A percentile compares a stretch with the other conserved stretches of the same genome.
Evolutionary conservation across 306 rosid genomes (phyloP).

Genomic region (Albizia julibrissin): DNA sequence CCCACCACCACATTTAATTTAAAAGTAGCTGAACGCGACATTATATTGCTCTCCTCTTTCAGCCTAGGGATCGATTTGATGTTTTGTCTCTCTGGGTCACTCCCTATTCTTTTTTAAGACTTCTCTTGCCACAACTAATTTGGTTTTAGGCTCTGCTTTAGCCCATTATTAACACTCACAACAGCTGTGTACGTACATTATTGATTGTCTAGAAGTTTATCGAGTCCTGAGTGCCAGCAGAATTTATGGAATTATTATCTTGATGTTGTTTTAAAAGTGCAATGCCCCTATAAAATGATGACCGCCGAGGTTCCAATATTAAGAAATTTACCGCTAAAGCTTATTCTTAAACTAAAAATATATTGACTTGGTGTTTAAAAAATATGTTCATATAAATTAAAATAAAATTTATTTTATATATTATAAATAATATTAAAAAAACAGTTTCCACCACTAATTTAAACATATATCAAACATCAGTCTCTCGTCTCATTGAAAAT

Average conservation of each 20-base stretch:
- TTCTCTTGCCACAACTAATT: neutral
- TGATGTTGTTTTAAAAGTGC: neutral
- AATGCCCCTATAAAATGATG: too few relatives aligned
- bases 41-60: neutral
- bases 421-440: too few relatives aligned
- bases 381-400: too few relatives aligned
- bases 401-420: too few relatives aligned
- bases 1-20: neutral
- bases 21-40: constrained; percentile 33
- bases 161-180: neutral
- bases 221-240: neutral
- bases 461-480: too few relatives aligned
- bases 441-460: too few relatives aligned
- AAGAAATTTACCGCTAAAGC: too few relatives aligned
- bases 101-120: neutral
- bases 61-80: neutral
- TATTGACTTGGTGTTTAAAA: too few relatives aligned
- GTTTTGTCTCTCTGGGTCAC: neutral
- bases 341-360: too few relatives aligned
- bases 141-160: neutral
- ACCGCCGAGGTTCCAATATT: too few relatives aligned
- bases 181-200: neutral
- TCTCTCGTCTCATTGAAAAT: too few relatives aligned
- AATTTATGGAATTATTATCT: neutral
- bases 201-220: neutral